Percentiles rank a stretch among this genome's conserved stretches.
These are phyloP conservation scores for Harrya chromipes DNA, from an alignment of 768 basidiomycete genomes.

Conservation along the genomic window DNA sequence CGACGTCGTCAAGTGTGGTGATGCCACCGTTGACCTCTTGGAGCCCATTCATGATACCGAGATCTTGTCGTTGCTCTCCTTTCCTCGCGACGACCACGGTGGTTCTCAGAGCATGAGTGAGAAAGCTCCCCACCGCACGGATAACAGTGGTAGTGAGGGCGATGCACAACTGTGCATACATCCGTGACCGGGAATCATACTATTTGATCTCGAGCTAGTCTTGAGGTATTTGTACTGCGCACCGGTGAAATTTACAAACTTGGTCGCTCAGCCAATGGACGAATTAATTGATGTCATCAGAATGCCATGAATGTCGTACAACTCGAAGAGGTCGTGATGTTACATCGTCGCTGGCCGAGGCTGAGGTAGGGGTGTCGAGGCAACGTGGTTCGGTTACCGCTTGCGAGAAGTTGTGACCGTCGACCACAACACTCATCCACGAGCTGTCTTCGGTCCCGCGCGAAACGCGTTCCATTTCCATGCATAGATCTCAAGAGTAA, in stretches of 20 bases:
- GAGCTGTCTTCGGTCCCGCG: too few relatives aligned
- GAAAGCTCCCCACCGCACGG: neutral
- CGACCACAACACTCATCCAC: too few relatives aligned
- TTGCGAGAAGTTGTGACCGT: too few relatives aligned
- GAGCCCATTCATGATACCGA: slow-evolving; percentile 18
- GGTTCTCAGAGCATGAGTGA: neutral
- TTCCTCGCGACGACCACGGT: slow-evolving; percentile 1
- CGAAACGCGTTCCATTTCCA: too few relatives aligned
- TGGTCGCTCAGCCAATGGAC: too few relatives aligned
- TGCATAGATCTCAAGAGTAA: too few relatives aligned
- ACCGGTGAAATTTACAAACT: neutral
- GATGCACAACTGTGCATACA: slow-evolving; percentile 16
- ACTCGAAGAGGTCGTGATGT: too few relatives aligned
- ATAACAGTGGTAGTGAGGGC: slow-evolving; percentile 4
- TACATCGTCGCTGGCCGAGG: too few relatives aligned
- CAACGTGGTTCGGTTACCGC: too few relatives aligned
- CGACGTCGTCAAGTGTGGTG: slow-evolving; percentile 8
- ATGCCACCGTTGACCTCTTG: slow-evolving; percentile 8
- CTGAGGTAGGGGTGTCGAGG: too few relatives aligned
- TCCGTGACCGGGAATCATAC: slow-evolving; percentile 1
- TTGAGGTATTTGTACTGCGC: neutral
- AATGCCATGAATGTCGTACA: too few relatives aligned
- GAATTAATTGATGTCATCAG: too few relatives aligned
- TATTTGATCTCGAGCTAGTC: neutral
- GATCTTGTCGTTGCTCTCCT: slow-evolving; percentile 8